Base-by-base conservation (phyloP, 2,329 filamentous ascomycete genomes). In the Zymoseptoria ardabiliae region DNA sequence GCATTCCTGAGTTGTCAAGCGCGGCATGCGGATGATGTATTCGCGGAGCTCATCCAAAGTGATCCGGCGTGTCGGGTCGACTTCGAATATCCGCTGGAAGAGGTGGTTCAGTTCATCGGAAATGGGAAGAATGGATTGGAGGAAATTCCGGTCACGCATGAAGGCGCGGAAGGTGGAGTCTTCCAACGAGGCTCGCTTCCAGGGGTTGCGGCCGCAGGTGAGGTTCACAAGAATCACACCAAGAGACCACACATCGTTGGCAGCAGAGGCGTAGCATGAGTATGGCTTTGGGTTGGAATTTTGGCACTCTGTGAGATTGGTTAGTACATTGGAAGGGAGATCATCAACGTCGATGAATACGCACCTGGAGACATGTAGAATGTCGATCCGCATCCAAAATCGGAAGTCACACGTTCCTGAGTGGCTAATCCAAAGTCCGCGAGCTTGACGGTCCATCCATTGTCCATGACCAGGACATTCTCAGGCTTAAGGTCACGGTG, bases 351-450 rank as follows among this genome's bases (percentile, higher is more conserved):
- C 17, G 17, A 22, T n/a, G 13, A 8, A 6, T 50, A 63, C 66
- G 23, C 88, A 97, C 93, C 93, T 84, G 94, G 94, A 72, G 91
- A 96, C 94, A 97, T 99, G 79, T 99, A 99, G 72, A 97, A 97
- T 13, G 93, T 97, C 30, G 94, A 97, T 64, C 94, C 94, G 74
- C 94, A 99, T 71, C 94, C 94, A 76, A 96, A 97, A 75, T 99
- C 94, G 68, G 91, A 89, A 65, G 93, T 96, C 67, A 87, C 81
- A 66, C 85, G 82, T 66, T 93, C 90, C 60, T 85, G 86, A 22
- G 91, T 97, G 61, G 94, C 94, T 58, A 99, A 84, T 73, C 94
- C 94, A 81, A 99, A 99, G 77, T 99, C 94, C 66, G 93, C 94
- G 66, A 99, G 84, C 79, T 97, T 96, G 72, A 96, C 90, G 41